Base-by-base conservation (phyloP, 257 asterid species). In the Penstemon eatonii region DNA sequence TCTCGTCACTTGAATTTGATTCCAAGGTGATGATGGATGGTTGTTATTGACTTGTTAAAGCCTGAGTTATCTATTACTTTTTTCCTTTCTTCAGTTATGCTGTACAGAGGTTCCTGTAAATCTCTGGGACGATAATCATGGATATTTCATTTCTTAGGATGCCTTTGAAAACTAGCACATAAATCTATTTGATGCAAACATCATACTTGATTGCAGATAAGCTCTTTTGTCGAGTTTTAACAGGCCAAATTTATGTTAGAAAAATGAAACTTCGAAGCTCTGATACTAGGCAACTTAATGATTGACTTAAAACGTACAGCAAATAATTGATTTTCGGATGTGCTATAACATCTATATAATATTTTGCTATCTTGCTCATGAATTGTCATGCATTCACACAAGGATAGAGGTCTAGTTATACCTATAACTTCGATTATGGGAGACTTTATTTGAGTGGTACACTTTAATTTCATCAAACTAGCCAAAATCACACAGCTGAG, bases 1-100 rank as follows among this genome's bases (percentile, higher is more conserved):
- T 89, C 68, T 71, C 96, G 5, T 86, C 96, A 19, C 71, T 90
- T 80, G 96, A 93, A 67, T 90, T 90, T 81, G 97, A 93, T 76
- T 78, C 85, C 61, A 93, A 93, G 99, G 99, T 90, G 70, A 75
- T 55, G 33, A 47, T 58, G 49, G 47, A 19, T 72, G 73, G 45
- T 66, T 68, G 39, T 65, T 59, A 52, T 47, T 59, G 46, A 67
- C 63, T 58, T 53, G 19, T 60, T 46, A 72, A 51, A 55, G 25
- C 42, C 57, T 33, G 42, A 65, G 60, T 67, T 36, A 12, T 68
- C 11, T 64, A 44, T 13, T 45, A 25, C 56, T 59, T 65, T 67
- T 36, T 72, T 5, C 12, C 63, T 42, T 43, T 41, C 25, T 37
- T 53, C 11, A 39, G 58, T 46, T 50, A 42, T 33, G 56, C 52